Conservation (phyloP, 352 stramenopile genomes). For the Pythium guiyangense region DNA sequence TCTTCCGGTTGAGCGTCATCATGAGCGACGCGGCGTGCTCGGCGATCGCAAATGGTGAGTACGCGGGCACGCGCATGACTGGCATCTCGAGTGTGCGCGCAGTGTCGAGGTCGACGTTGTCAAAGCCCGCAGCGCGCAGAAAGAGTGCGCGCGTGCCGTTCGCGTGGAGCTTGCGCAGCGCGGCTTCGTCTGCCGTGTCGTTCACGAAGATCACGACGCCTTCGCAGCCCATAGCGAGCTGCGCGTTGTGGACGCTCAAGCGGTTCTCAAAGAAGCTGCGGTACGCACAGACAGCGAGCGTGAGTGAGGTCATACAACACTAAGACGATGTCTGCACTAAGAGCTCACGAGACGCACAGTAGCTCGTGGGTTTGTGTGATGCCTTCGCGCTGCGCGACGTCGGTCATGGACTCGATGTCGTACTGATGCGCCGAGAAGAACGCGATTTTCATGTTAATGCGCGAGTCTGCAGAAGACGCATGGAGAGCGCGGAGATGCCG, state of each 20-base stretch:
- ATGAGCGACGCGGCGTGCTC: background rate
- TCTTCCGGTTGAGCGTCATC: slow-evolving; percentile 78
- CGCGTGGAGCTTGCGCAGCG: slow-evolving; percentile 47
- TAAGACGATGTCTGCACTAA: no score
- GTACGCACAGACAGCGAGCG: no score
- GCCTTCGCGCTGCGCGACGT: slow-evolving; percentile 32
- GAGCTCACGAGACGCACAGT: slow-evolving; percentile 18
- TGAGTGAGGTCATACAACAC: no score
- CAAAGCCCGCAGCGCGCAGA: slow-evolving; percentile 75
- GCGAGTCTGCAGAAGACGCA: no score
- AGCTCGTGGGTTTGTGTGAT: slow-evolving; percentile 45
- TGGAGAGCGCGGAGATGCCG: no score
- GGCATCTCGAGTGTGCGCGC: no score
- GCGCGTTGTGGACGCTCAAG: slow-evolving; percentile 40
- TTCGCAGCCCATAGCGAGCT: slow-evolving; percentile 52
- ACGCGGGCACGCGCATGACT: no score
- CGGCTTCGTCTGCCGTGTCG: slow-evolving; percentile 57
- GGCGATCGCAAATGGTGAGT: no score
- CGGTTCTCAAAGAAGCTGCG: slow-evolving; percentile 35
- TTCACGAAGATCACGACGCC: slow-evolving; percentile 85
- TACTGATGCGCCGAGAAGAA: slow-evolving; percentile 80
- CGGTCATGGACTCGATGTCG: slow-evolving; percentile 57
- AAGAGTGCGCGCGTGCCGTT: slow-evolving; percentile 61
- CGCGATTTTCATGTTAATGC: slow-evolving; percentile 49
- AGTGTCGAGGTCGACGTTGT: slow-evolving; percentile 64